A percentile compares a stretch with the other conserved stretches of the same genome.
phyloP scores from a whole-genome alignment of 139 green algal species.

The Haematococcus lacustris region DNA sequence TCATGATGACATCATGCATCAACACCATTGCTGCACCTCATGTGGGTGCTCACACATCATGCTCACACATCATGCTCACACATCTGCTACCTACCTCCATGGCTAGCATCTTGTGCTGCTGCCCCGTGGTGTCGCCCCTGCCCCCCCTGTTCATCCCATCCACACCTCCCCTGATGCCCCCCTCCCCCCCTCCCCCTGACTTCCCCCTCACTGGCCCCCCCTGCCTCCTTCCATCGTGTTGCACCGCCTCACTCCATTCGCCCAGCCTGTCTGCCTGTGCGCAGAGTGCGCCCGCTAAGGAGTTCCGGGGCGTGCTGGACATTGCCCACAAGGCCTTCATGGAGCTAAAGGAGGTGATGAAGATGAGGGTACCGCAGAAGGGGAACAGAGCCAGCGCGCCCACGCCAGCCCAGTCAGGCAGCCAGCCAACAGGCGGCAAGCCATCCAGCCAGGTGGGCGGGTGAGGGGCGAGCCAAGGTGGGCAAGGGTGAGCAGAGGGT shows the following conservation, averaged over 20 bases:
- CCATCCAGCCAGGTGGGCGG: background rate
- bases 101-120: no score
- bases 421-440: background rate
- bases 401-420: no score
- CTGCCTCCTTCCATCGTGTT: background rate
- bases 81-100: no score
- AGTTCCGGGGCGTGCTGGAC: conserved; percentile 22
- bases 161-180: background rate
- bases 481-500: background rate
- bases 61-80: no score
- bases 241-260: background rate
- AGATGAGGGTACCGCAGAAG: conserved; percentile 5
- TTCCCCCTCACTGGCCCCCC: background rate
- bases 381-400: no score
- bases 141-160: no score
- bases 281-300: conserved; percentile 22
- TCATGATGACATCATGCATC: no score
- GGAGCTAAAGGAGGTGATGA: background rate
- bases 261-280: background rate
- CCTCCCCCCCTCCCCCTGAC: background rate
- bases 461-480: conserved; percentile 1
- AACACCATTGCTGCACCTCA: no score
- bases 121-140: no score
- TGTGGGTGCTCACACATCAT: no score
- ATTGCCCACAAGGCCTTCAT: background rate